phyloP scores from a whole-genome alignment of 495 filamentous ascomycete species.

The Lentithecium fluviatile region DNA sequence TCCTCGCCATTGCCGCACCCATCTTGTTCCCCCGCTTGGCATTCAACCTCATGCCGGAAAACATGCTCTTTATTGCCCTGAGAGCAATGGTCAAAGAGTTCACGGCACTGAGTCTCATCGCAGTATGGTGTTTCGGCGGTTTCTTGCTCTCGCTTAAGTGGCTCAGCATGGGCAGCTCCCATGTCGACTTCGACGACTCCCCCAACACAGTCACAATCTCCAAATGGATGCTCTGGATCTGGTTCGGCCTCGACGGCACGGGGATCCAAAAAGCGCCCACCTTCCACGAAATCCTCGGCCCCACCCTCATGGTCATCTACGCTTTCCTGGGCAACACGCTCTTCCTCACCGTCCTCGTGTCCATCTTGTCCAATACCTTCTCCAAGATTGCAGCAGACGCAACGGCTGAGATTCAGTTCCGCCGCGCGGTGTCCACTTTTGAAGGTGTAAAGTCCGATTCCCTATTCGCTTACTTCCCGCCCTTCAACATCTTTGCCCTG shows the following conservation, averaged over 20 bases:
- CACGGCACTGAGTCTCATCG: slow-evolving; percentile 60
- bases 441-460: slow-evolving; percentile 74
- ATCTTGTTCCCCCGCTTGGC: slow-evolving; percentile 70
- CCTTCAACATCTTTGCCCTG: slow-evolving; percentile 70
- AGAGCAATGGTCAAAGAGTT: slow-evolving; percentile 76
- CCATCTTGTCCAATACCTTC: slow-evolving; percentile 72
- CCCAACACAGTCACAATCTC: slow-evolving; percentile 57
- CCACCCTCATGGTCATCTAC: slow-evolving; percentile 68
- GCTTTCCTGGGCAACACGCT: slow-evolving; percentile 74
- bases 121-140: slow-evolving; percentile 70
- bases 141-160: slow-evolving; percentile 70
- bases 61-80: slow-evolving; percentile 69
- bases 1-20: slow-evolving; percentile 67
- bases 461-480: slow-evolving; percentile 70
- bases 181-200: slow-evolving; percentile 35
- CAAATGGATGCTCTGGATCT: slow-evolving; percentile 81
- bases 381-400: slow-evolving; percentile 63
- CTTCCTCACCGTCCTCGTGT: slow-evolving; percentile 73
- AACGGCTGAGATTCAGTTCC: slow-evolving; percentile 68
- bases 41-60: slow-evolving; percentile 72
- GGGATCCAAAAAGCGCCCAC: slow-evolving; percentile 64
- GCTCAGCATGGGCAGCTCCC: slow-evolving; percentile 49
- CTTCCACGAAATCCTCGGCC: slow-evolving; percentile 66
- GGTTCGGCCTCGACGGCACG: slow-evolving; percentile 74
- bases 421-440: slow-evolving; percentile 68